Evolutionary conservation across 116 monocot genomes (phyloP).

Genomic region (Trichopus zeylanicus): DNA sequence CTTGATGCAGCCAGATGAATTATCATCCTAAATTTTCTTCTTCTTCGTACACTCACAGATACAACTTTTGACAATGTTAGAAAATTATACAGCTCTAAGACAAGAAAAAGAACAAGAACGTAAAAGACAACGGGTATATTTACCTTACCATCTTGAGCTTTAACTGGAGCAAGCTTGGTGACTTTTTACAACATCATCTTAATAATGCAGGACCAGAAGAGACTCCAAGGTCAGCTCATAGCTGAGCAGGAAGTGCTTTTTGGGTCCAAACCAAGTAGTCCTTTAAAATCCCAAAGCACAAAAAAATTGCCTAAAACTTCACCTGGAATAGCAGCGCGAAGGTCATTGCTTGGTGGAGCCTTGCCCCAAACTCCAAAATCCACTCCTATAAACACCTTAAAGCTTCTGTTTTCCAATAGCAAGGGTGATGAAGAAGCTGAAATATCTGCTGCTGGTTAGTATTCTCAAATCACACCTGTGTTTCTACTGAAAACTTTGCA

Average conservation of each 20-base stretch:
- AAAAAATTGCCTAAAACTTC: conserved; percentile 35
- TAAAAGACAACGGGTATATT: conserved; percentile 43
- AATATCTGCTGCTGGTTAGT: conserved; percentile 2
- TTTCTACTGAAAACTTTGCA: too few relatives aligned
- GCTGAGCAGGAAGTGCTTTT: conserved; percentile 60
- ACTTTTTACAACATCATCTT: too few relatives aligned
- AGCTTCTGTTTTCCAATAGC: not conserved
- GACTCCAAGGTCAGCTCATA: conserved; percentile 51
- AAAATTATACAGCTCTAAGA: conserved; percentile 35
- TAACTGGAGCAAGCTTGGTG: too few relatives aligned
- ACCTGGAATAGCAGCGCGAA: conserved; percentile 12
- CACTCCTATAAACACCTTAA: conserved; percentile 5
- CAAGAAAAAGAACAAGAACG: conserved; percentile 58
- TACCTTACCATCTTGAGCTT: too few relatives aligned
- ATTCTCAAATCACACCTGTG: not conserved
- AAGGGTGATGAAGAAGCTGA: not conserved
- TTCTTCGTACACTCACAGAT: conserved; percentile 11
- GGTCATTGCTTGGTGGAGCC: too few relatives aligned
- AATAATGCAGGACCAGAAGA: conserved; percentile 64
- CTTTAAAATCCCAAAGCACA: conserved; percentile 19
- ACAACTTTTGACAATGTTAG: conserved; percentile 40
- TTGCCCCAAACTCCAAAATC: conserved; percentile 19
- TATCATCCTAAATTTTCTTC: conserved; percentile 3
- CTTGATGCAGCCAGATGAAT: not conserved
- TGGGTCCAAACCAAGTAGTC: conserved; percentile 62